These are phyloP conservation scores for Esteya vermicola DNA, from an alignment of 2,329 filamentous ascomycete genomes.

Conservation along the genomic window DNA sequence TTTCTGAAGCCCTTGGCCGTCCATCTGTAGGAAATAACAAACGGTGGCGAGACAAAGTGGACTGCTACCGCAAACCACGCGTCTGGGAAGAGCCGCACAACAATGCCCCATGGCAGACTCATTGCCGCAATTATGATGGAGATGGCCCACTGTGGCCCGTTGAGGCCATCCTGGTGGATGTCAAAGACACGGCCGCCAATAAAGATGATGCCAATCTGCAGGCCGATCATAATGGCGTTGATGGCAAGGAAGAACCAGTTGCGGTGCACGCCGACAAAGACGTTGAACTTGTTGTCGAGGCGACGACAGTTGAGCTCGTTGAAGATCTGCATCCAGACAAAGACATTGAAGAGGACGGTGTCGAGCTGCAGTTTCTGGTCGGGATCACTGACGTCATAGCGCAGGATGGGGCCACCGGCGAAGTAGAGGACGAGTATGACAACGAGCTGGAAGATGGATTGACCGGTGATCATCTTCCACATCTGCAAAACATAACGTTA, in stretches of 20 bases:
- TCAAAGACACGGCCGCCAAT: conserved; percentile 72
- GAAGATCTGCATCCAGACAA: conserved; percentile 99
- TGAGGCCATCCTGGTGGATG: conserved; percentile 47
- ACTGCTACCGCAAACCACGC: conserved; percentile 31
- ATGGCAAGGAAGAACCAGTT: conserved; percentile 88
- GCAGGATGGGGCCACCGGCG: conserved; percentile 16
- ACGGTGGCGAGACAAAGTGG: conserved; percentile 25
- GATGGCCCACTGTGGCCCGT: conserved; percentile 67
- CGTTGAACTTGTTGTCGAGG: conserved; percentile 88
- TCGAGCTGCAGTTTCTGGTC: conserved; percentile 39
- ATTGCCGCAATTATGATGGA: conserved; percentile 70
- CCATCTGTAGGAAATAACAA: conserved; percentile 47
- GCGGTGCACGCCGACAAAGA: conserved; percentile 72
- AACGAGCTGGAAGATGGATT: conserved; percentile 77
- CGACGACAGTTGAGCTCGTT: conserved; percentile 96
- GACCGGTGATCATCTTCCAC: conserved; percentile 99
- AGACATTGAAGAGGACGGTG: conserved; percentile 91
- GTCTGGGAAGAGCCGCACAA: conserved; percentile 75
- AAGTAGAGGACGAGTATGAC: conserved; percentile 70
- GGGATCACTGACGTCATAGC: conserved; percentile 24
- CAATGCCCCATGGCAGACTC: conserved; percentile 72
- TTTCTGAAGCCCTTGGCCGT: conserved; percentile 35
- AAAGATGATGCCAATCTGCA: conserved; percentile 80
- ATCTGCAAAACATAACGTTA: too few relatives aligned
- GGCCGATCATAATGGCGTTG: conserved; percentile 73